These are phyloP conservation scores for Stemphylium beticola DNA, from an alignment of 2,329 filamentous ascomycete genomes.

Conservation along the genomic window DNA sequence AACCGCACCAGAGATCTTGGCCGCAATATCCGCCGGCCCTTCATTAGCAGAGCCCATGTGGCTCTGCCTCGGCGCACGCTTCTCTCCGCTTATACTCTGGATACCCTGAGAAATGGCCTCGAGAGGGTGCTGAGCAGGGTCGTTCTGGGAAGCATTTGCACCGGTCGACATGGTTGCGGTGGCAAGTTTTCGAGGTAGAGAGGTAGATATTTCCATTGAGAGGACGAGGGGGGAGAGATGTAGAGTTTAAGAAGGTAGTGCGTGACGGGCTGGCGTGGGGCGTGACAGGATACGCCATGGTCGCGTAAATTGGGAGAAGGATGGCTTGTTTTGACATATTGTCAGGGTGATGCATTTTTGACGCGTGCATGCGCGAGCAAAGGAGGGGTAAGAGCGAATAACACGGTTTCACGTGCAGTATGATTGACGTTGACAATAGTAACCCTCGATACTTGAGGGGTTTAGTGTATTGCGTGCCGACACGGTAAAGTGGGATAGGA, in stretches of 20 bases:
- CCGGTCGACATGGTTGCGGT: conserved; percentile 29
- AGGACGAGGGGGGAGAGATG: neutral
- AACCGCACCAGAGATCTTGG: conserved; percentile 57
- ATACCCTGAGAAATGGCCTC: conserved; percentile 52
- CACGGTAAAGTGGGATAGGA: neutral
- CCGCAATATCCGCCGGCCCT: conserved; percentile 59
- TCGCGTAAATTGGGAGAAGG: conserved; percentile 2
- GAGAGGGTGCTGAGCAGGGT: conserved; percentile 50
- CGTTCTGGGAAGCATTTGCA: conserved; percentile 43
- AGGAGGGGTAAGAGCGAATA: neutral
- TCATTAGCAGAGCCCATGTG: conserved; percentile 57
- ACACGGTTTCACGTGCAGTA: conserved; percentile 7
- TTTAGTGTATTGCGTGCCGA: neutral
- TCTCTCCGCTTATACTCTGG: conserved; percentile 48
- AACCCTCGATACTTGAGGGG: neutral
- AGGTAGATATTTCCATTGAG: conserved; percentile 26
- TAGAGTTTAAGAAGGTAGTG: conserved; percentile 13
- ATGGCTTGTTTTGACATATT: neutral
- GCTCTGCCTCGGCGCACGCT: conserved; percentile 45
- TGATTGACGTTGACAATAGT: neutral
- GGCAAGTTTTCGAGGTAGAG: conserved; percentile 15
- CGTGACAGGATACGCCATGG: conserved; percentile 5
- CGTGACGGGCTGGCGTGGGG: no score
- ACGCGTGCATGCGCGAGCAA: conserved; percentile 16
- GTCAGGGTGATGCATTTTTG: conserved; percentile 31